Evolutionary conservation across 1,284 basidiomycete genomes (phyloP), one percentile per base, ranked within the genome.

Genomic region (Microstroma glucosiphilum): DNA sequence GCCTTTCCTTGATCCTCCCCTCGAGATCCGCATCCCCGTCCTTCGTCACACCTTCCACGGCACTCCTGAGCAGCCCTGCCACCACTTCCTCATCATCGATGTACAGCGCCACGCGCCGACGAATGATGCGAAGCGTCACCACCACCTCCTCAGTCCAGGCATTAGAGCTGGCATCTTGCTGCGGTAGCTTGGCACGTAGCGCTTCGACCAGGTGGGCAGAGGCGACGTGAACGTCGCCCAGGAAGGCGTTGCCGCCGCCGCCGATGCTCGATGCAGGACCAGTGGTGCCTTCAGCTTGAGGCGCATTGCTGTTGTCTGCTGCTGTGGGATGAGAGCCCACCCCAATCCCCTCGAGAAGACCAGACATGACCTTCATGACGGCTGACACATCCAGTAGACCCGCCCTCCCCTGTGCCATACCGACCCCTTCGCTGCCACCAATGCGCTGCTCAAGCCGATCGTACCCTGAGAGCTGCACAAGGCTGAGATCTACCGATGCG

Each of bases 61-160:
- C 43, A 12, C 43, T 48, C 43, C 43, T 17, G 17, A 48, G 17
- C 15, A 48, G 17, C 43, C 43, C 43, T n/a, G 15, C 43, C 15
- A 48, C 43, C 43, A 48, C 43, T 12, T 48, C 43, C 43, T 48
- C 43, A 48, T 48, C 43, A 17, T 48, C 43, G 21, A 48, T 48
- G 17, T 21, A 48, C 43, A 48, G 21, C 43, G 43, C 15, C 43
- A 21, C 43, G 21, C 43, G 43, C 15, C 43, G 43, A 3, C 43
- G 43, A 6, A 21, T 21, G 17, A 17, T 17, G 15, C 43, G 43
- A 3, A 48, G 21, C 17, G 17, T 17, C 12, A 21, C 17, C 17
- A 48, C 17, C 43, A 21, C 43, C 43, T 48, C 43, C 21, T 48
- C 43, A 12, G 21, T 17, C 17, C 21, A 48, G 15, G 43, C 43